Evolutionary conservation across 805 yeast genomes (phyloP).

Genomic region (Ogataea glucozyma): DNA sequence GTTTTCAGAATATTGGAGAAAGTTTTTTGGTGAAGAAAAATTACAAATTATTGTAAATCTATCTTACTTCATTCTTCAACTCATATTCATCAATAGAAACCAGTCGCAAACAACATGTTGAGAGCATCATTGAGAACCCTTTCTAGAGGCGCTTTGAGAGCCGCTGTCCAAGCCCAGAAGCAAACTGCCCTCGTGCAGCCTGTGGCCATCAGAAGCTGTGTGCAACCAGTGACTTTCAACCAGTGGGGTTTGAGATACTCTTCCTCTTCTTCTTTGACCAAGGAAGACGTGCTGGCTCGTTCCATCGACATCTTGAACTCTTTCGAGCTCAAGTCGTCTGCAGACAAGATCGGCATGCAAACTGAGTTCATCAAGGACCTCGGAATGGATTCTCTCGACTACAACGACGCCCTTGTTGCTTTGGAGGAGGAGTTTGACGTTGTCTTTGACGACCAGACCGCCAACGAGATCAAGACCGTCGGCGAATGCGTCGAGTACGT

Average conservation of each 20-base stretch:
- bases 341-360: conserved; percentile 34
- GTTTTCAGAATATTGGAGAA: too few species aligned
- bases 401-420: conserved; percentile 94
- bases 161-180: conserved; percentile 8
- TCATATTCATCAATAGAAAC: background rate
- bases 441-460: conserved; percentile 43
- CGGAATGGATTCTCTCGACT: conserved; percentile 91
- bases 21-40: too few species aligned
- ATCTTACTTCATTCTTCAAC: too few species aligned
- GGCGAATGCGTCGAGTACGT: conserved; percentile 62
- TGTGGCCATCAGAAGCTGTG: conserved; percentile 9
- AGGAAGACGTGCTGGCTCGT: conserved; percentile 80
- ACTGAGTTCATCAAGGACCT: conserved; percentile 65
- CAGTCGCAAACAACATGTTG: conserved; percentile 17
- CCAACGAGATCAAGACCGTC: conserved; percentile 61
- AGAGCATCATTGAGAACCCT: conserved; percentile 27
- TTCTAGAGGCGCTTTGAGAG: conserved; percentile 22
- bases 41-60: background rate
- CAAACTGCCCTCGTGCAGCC: conserved; percentile 5
- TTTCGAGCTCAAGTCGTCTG: conserved; percentile 39
- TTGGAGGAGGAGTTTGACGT: conserved; percentile 83
- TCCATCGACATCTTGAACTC: conserved; percentile 75
- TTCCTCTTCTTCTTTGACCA: conserved; percentile 63
- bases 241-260: conserved; percentile 29
- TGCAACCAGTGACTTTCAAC: conserved; percentile 23